A percentile compares a stretch with the other conserved stretches of the same genome.
Conservation (phyloP, 345 rosid genomes). For the Hibiscus syriacus region DNA sequence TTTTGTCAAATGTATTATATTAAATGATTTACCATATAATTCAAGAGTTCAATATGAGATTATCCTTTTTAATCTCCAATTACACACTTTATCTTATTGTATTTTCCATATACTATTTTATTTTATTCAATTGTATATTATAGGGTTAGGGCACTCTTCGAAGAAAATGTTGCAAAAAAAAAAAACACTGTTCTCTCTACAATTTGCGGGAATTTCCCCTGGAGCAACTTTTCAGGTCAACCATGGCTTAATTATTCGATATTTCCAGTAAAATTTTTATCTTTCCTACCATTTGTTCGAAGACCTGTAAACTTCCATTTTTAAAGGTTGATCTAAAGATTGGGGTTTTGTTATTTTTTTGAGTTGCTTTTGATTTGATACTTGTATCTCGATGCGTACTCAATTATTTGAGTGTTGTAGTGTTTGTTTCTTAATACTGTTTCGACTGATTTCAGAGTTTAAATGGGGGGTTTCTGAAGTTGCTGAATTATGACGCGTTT, state of each 20-base stretch:
- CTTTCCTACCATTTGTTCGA: neutral
- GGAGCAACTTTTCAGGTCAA: constrained; percentile 24
- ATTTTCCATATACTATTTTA: too few relatives aligned
- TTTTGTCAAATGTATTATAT: too few relatives aligned
- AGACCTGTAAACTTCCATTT: too few relatives aligned
- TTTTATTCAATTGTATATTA: neutral
- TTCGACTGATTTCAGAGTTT: too few relatives aligned
- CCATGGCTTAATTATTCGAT: constrained; percentile 36
- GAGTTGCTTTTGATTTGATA: neutral
- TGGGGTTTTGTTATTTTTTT: neutral
- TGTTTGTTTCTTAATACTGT: neutral
- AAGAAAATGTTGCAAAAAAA: constrained; percentile 12
- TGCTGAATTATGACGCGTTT: too few relatives aligned
- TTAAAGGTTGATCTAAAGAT: neutral
- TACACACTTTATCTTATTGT: too few relatives aligned
- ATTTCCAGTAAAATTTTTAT: constrained; percentile 22
- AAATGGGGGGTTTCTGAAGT: too few relatives aligned
- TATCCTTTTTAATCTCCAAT: too few relatives aligned
- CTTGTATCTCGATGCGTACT: neutral
- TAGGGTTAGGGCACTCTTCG: constrained; percentile 44
- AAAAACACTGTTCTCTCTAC: constrained; percentile 1
- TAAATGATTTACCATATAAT: too few relatives aligned
- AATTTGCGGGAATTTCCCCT: constrained; percentile 9
- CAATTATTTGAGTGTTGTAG: neutral
- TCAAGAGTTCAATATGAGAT: too few relatives aligned